Percentiles rank a stretch among this genome's conserved stretches.
These are phyloP conservation scores for Dalbergia oliveri DNA, from an alignment of 306 rosid genomes.

Conservation along the genomic window DNA sequence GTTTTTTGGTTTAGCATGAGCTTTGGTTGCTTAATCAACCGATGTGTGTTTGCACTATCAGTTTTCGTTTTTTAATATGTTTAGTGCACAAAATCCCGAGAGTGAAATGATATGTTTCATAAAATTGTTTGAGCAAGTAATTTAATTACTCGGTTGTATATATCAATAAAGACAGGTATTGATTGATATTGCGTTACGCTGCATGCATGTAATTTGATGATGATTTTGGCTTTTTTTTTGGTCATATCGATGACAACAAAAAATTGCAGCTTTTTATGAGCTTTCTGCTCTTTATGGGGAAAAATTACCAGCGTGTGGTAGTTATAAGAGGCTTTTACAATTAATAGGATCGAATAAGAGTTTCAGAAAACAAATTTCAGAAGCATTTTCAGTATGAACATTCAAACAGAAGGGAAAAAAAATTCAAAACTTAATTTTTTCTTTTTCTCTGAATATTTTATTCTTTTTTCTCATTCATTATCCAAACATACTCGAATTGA, in stretches of 20 bases:
- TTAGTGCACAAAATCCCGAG: conserved; percentile 11
- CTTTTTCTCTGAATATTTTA: not conserved
- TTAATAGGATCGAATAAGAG: not conserved
- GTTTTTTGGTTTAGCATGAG: not conserved
- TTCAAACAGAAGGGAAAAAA: not conserved
- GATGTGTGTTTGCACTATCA: conserved; percentile 5
- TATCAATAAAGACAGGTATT: not conserved
- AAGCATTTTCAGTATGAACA: not conserved
- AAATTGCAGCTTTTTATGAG: not conserved
- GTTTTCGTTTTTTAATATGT: not conserved
- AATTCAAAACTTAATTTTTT: not conserved
- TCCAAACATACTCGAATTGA: not conserved
- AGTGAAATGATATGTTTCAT: conserved; percentile 3
- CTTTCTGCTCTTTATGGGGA: not conserved
- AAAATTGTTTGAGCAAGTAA: conserved; percentile 31
- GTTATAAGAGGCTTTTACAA: not conserved
- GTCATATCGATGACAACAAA: no score
- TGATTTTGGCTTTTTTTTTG: conserved; percentile 6
- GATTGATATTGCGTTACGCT: not conserved
- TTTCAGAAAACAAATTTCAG: not conserved
- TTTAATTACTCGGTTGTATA: not conserved
- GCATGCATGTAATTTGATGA: not conserved
- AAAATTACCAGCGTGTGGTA: not conserved
- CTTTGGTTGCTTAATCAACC: conserved; percentile 18
- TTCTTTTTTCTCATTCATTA: not conserved